Percentiles rank a stretch among this genome's conserved stretches.
Evolutionary conservation across 371 early-diverging fungal species (phyloP).

Genomic region (Saksenaea vasiformis): DNA sequence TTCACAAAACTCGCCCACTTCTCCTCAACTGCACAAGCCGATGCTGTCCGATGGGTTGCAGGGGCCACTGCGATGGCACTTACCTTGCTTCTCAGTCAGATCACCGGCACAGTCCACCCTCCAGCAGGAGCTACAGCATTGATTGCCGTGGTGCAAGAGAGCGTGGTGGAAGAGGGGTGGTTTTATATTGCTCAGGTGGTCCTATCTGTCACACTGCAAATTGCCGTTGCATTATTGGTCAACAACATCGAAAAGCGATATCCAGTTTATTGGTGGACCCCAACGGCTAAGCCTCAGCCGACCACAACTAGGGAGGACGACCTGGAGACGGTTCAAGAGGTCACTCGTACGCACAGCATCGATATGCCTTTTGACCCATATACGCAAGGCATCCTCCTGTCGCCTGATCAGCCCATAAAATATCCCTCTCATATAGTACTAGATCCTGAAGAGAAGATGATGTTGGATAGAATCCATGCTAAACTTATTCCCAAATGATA

Average conservation of each 20-base stretch:
- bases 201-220: constrained; percentile 53
- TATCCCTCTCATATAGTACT: background rate
- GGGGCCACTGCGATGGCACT: constrained; percentile 71
- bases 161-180: constrained; percentile 54
- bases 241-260: constrained; percentile 72
- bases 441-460: background rate
- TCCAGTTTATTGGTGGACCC: constrained; percentile 70
- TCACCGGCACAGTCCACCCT: constrained; percentile 73
- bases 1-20: constrained; percentile 47
- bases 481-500: background rate
- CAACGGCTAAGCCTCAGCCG: background rate
- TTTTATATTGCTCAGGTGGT: constrained; percentile 62
- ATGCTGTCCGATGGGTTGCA: constrained; percentile 63
- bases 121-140: constrained; percentile 76
- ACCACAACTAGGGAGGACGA: background rate
- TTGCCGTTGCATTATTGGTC: constrained; percentile 61
- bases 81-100: constrained; percentile 66
- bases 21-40: constrained; percentile 18
- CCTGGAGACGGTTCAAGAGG: background rate
- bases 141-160: constrained; percentile 53
- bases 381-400: background rate
- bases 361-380: background rate
- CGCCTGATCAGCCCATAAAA: background rate
- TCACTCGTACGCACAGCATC: background rate
- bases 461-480: background rate